Evolutionary conservation across 208 protist genomes (phyloP).

Genomic region (Leishmania martiniquensis): DNA sequence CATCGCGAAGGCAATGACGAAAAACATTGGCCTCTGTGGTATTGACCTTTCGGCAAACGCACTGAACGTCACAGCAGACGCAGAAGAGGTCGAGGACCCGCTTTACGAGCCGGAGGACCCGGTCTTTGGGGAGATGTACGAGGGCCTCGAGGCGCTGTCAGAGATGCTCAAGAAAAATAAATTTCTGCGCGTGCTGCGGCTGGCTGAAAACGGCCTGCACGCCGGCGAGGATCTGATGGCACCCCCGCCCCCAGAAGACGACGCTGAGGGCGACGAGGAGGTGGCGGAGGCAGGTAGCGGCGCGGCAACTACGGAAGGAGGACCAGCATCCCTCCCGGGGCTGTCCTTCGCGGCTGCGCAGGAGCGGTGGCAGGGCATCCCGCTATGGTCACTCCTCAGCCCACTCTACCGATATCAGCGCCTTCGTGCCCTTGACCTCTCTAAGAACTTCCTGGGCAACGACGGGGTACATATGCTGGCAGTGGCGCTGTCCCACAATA

Average conservation of each 20-base stretch:
- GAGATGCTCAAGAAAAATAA: constrained; percentile 94
- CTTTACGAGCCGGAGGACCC: constrained; percentile 76
- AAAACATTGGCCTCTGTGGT: constrained; percentile 75
- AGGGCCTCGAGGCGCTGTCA: constrained; percentile 76
- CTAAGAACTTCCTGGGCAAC: constrained; percentile 68
- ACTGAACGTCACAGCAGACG: constrained; percentile 33
- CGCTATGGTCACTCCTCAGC: constrained; percentile 75
- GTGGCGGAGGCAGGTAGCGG: constrained; percentile 19
- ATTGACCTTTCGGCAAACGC: constrained; percentile 81
- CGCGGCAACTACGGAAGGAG: not conserved
- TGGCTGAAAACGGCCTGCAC: constrained; percentile 84
- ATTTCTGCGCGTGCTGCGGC: constrained; percentile 76
- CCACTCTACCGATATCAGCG: constrained; percentile 80
- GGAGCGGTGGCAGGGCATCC: constrained; percentile 63
- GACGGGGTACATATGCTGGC: constrained; percentile 81
- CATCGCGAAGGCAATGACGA: constrained; percentile 83
- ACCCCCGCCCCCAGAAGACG: constrained; percentile 44
- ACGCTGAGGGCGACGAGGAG: constrained; percentile 42
- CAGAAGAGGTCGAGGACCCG: constrained; percentile 75
- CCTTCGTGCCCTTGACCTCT: constrained; percentile 76
- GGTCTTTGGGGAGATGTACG: constrained; percentile 79
- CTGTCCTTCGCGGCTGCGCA: constrained; percentile 25
- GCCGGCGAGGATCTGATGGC: constrained; percentile 64
- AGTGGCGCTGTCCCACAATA: constrained; percentile 70
- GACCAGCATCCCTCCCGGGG: not conserved